Evolutionary conservation across 345 rosid genomes (phyloP), one percentile per base, ranked within the genome.

Genomic region (Syzygium jambos): DNA sequence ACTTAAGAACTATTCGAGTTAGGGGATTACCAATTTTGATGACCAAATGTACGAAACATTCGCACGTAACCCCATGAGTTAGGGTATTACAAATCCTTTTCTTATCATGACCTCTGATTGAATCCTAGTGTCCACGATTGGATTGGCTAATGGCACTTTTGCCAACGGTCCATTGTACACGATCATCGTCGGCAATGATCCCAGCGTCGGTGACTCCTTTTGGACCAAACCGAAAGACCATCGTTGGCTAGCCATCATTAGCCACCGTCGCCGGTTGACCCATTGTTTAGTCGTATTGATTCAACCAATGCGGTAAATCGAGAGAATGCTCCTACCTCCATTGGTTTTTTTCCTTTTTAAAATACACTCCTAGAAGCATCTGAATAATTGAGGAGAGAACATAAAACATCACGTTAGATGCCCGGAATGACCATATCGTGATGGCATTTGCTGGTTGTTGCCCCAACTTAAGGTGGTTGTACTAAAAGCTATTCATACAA

Each of bases 371-470:
- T 73, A 38, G 55, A 68, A 51, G 54, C 38, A 57, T 59, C 52
- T 65, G 41, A 22, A 30, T 19, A 41, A 38, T 29, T 27, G 49
- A 43, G 6, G 82, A 86, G 88, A 73, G 88, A 86, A 54, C 88
- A 86, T 38, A 30, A 78, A 34, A 17, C 77, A n/a, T 55, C 73
- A 78, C 55, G 27, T 38, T 85, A 85, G 80, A 89, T 84, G 51
- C 65, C 73, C 77, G 87, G 61, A 82, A 89, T n/a, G 87, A 88
- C 87, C 83, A 54, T 52, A 56, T 77, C 34, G 77, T 53, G 85
- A 87, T 85, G 85, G 49, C 25, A 41, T 34, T 83, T 90, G 92
- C 46, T 90, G 87, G 92, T 91, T 88, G 90, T 87, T 88, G 88
- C 86, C 80, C 88, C 86, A 88, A 86, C 56, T 86, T 3, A 61